Base-by-base conservation (phyloP, 768 basidiomycete species). In the Mycena leptocephala region DNA sequence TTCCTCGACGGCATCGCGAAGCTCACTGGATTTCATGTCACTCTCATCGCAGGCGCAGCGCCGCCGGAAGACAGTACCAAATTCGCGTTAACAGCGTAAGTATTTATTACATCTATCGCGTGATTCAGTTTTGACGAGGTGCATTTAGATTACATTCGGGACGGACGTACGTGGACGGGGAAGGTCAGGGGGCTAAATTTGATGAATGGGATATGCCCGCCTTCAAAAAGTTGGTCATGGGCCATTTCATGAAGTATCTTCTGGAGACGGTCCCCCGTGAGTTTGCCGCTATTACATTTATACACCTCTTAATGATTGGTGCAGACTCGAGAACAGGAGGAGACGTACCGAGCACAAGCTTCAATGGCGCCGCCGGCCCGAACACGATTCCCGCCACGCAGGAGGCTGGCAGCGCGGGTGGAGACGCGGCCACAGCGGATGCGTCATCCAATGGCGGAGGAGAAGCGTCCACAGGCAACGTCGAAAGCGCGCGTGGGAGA, bases 51-150 rank as follows among this genome's bases (percentile, higher is more conserved):
- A 9, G 68, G 68, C 16, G 68, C 24, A 18, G 55, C 55, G 1
- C 68, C 68, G 4, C 28, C 28, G 18, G 55, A 41, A 11, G 68
- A 20, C 10, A 39, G 37, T 18, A 26, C 8, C 9, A 69, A 69
- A n/a, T 69, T 35, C n/a, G n/a, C 33, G 11, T 55, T 69, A 28
- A 58, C 67, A 2, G 28, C 67, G 55, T 66, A 32, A 66, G 65
- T 51, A n/a, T n/a, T 18, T 2, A 35, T 24, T 28, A n/a, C n/a
- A 39, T 2, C 37, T 26, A 6, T 26, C 10, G 16, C 9, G 24
- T 6, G 2, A n/a, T 10, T 58, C 13, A 58, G 30, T 24, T 22
- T 18, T 48, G n/a, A 35, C 30, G 18, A 20, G 10, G 2, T 69
- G 14, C 67, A 69, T 58, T 18, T 55, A 8, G 67, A 55, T 5